These are phyloP conservation scores for Metschnikowia matae DNA, from an alignment of 805 yeast genomes.

Conservation along the genomic window DNA sequence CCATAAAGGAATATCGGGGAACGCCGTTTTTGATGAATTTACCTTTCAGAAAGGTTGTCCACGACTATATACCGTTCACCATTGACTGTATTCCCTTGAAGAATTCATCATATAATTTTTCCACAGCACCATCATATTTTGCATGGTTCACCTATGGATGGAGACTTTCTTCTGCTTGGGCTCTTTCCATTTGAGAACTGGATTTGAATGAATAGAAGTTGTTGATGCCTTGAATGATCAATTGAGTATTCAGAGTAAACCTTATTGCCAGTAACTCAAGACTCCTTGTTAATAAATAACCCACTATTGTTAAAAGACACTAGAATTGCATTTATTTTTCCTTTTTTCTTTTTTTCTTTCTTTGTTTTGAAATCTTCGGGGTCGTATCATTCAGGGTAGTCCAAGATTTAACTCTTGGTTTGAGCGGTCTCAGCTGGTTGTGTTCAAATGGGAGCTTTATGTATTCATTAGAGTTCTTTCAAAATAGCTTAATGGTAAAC, in stretches of 20 bases:
- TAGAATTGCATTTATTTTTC: too few relatives aligned
- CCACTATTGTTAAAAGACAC: neutral
- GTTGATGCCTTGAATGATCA: too few relatives aligned
- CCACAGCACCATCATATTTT: neutral
- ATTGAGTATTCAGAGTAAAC: neutral
- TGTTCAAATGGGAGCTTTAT: neutral
- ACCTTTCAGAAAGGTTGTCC: slow-evolving; percentile 19
- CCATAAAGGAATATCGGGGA: too few relatives aligned
- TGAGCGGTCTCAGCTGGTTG: neutral
- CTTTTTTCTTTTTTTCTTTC: too few relatives aligned
- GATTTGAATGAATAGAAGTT: too few relatives aligned
- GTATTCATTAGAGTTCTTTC: neutral
- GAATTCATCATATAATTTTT: slow-evolving; percentile 12
- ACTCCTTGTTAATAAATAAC: neutral
- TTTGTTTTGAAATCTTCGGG: neutral
- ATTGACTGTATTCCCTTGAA: slow-evolving; percentile 18
- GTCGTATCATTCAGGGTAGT: neutral
- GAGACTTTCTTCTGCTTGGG: neutral
- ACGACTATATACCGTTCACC: slow-evolving; percentile 22
- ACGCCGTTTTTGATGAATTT: too few relatives aligned
- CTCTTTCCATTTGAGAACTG: neutral
- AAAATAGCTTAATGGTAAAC: neutral
- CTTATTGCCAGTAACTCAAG: neutral
- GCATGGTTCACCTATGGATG: neutral
- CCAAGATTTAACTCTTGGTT: neutral